phyloP scores from a whole-genome alignment of 2,329 filamentous ascomycete species.

The Leptographium radiaticola region DNA sequence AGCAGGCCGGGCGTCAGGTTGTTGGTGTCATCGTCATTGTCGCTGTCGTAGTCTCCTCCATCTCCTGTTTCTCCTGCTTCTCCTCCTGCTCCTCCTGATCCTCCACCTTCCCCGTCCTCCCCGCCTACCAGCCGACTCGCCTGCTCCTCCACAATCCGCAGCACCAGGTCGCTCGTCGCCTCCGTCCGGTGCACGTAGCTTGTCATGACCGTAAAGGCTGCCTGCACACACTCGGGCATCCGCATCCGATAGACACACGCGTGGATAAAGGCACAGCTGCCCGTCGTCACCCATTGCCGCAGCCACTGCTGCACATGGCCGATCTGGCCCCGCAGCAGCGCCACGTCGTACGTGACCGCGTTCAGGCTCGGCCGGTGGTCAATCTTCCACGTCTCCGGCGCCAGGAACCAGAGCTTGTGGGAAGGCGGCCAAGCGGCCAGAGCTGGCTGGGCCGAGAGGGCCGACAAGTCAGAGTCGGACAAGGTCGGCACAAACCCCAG shows the following conservation, averaged over 20 bases:
- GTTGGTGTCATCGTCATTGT: background rate
- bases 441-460: no score
- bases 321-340: conserved; percentile 7
- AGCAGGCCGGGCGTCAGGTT: conserved; percentile 3
- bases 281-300: conserved; percentile 15
- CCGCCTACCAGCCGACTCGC: background rate
- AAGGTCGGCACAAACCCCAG: background rate
- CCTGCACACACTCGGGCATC: conserved; percentile 17
- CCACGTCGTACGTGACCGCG: background rate
- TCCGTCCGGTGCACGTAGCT: conserved; percentile 12
- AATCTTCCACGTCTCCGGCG: conserved; percentile 11
- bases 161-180: conserved; percentile 7
- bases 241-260: conserved; percentile 14
- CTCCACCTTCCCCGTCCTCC: no score
- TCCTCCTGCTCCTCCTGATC: no score
- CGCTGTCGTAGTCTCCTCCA: background rate
- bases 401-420: conserved; percentile 10
- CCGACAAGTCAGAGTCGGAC: background rate
- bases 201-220: conserved; percentile 16
- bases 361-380: conserved; percentile 1
- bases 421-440: background rate
- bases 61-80: no score
- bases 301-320: conserved; percentile 14
- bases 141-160: conserved; percentile 12
- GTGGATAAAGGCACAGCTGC: conserved; percentile 20